These are phyloP conservation scores for Quercus phellos DNA, from an alignment of 331 rosid genomes.

Conservation along the genomic window DNA sequence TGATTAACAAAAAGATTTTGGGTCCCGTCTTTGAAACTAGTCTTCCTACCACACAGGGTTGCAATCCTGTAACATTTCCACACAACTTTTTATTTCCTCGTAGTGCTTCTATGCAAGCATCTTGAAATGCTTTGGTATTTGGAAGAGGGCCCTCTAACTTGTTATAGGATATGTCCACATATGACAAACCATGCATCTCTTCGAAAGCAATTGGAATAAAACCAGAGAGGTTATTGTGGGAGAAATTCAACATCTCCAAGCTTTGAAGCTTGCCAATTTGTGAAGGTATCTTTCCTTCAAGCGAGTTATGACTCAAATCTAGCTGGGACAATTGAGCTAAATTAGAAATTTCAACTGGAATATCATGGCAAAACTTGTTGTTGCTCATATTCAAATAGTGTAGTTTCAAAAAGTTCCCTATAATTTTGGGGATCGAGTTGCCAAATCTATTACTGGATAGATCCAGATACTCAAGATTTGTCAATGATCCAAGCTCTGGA, in stretches of 20 bases:
- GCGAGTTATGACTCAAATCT: neutral
- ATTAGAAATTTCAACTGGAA: neutral
- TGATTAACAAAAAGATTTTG: neutral
- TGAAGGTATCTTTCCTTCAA: neutral
- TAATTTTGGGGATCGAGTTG: neutral
- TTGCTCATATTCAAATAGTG: neutral
- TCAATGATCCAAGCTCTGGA: neutral
- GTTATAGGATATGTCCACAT: neutral
- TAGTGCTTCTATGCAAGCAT: neutral
- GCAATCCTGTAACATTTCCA: neutral
- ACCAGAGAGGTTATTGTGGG: conserved; percentile 1
- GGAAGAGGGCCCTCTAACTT: neutral
- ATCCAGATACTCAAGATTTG: neutral
- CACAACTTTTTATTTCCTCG: neutral
- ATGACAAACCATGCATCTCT: neutral
- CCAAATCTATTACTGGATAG: neutral
- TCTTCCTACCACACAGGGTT: neutral
- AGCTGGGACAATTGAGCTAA: neutral
- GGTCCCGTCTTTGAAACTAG: neutral
- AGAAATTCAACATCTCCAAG: neutral
- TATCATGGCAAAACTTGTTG: neutral
- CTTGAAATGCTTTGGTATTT: neutral
- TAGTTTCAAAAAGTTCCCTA: neutral
- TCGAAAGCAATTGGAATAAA: neutral
- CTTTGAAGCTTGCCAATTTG: neutral